Percentiles rank a stretch among this genome's conserved stretches.
phyloP scores from a whole-genome alignment of 805 yeast genomes.

The Candida orba region DNA sequence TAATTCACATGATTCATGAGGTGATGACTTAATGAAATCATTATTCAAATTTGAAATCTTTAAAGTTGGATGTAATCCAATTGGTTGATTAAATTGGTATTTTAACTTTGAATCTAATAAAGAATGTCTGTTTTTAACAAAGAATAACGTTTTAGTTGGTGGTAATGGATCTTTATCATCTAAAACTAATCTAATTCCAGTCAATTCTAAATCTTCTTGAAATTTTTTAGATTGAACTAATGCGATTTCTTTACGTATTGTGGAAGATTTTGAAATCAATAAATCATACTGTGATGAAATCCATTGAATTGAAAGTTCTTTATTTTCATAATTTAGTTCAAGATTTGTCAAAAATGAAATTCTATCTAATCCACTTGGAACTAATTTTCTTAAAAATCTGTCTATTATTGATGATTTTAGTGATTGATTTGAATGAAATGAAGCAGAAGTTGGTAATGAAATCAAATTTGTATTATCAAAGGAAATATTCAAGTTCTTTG shows the following conservation, averaged over 20 bases:
- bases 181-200: conserved; percentile 18
- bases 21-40: conserved; percentile 1
- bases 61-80: conserved; percentile 33
- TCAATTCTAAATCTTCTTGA: conserved; percentile 16
- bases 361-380: conserved; percentile 11
- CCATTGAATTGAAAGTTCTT: conserved; percentile 13
- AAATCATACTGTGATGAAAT: conserved; percentile 16
- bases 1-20: conserved; percentile 31
- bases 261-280: conserved; percentile 4
- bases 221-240: conserved; percentile 14
- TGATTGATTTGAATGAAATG: conserved; percentile 10
- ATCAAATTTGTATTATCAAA: conserved; percentile 12
- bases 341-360: conserved; percentile 16
- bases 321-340: conserved; percentile 14
- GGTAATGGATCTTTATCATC: conserved; percentile 11
- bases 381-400: conserved; percentile 11
- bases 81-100: conserved; percentile 20
- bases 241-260: conserved; percentile 20
- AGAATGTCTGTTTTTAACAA: conserved; percentile 20
- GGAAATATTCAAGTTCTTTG: conserved; percentile 7
- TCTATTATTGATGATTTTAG: conserved; percentile 15
- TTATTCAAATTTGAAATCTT: conserved; percentile 9
- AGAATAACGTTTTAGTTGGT: conserved; percentile 20
- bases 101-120: conserved; percentile 4
- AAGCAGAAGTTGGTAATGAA: conserved; percentile 20